Evolutionary conservation across 345 rosid genomes (phyloP), one percentile per base, ranked within the genome.

Genomic region (Murraya koenigii): DNA sequence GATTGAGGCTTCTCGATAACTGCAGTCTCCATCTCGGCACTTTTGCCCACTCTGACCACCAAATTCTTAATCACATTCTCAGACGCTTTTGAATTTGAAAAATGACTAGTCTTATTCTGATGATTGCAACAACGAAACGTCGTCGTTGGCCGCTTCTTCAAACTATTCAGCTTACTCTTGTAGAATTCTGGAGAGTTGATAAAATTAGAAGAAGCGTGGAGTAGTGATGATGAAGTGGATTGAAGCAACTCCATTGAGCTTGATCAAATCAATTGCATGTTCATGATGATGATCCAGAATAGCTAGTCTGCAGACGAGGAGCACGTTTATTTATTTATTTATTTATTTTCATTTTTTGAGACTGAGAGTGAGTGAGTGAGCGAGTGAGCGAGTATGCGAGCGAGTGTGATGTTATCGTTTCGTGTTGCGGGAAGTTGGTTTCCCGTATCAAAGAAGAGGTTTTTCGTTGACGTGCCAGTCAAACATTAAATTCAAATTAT

Each of bases 1-100:
- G 79, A 76, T 65, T 75, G 66, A 7, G 75, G 86, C 70, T 85
- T 82, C 79, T 91, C 92, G 6, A 85, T 89, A 52, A 83, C 86
- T 3, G 83, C 82, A 14, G 92, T 87, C 77, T 90, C 89, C 73
- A 78, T 26, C 66, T 78, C 86, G 0, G 80, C 78, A 1, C 66
- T 81, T 72, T 78, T 87, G 54, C 80, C 82, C 1, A 84, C 90
- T 62, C 75, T 75, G 54, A 60, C 77, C 56, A 38, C 77, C 35
- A 82, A 63, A 44, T 63, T 71, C 25, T 39, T 23, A 9, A 22
- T 6, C 20, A 22, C 15, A 33, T 52, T 22, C 15, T 22, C 33
- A 52, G 23, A 66, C 22, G 19, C 20, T 22, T 17, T 22, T 20
- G 41, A 70, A 32, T 28, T 47, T 4, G 20, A 15, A n/a, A 8